Evolutionary conservation across 2,329 filamentous ascomycete species (phyloP).

Genomic region (Fusarium setosum): DNA sequence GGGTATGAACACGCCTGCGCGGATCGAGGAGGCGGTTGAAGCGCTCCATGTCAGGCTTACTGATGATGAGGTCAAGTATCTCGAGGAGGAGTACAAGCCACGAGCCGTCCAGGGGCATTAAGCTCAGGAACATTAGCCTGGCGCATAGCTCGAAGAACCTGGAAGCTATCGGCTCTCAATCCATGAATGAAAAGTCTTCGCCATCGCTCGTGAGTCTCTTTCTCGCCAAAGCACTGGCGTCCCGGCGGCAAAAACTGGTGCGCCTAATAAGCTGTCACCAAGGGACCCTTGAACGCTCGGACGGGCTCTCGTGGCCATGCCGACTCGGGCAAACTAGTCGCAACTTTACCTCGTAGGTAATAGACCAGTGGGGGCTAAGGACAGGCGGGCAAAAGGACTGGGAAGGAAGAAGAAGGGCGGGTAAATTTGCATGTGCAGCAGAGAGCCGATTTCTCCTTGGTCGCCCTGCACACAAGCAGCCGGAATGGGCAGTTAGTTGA

Average conservation of each 20-base stretch:
- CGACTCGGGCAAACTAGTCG: constrained; percentile 38
- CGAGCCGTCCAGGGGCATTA: constrained; percentile 54
- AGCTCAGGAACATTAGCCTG: neutral
- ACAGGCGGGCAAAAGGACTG: constrained; percentile 5
- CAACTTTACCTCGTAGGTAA: constrained; percentile 22
- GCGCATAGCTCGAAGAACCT: too few relatives aligned
- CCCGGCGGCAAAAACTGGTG: constrained; percentile 33
- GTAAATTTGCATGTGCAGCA: neutral
- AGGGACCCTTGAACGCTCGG: constrained; percentile 33
- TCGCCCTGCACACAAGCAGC: neutral
- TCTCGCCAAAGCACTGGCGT: constrained; percentile 12
- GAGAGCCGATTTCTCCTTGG: constrained; percentile 9
- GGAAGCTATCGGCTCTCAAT: constrained; percentile 1
- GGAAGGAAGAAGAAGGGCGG: constrained; percentile 2
- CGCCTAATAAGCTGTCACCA: constrained; percentile 28
- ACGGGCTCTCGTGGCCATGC: constrained; percentile 26
- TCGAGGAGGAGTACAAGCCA: constrained; percentile 71
- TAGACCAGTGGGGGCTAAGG: constrained; percentile 21
- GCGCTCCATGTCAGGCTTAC: constrained; percentile 60
- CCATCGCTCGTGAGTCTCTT: neutral
- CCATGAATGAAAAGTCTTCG: constrained; percentile 2
- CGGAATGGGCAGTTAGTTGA: neutral
- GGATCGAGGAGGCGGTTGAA: constrained; percentile 70
- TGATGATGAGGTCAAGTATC: constrained; percentile 68
- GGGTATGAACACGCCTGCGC: constrained; percentile 65